Base-by-base conservation (phyloP, 371 early-diverging fungal genomes). In the Syncephalastrum sp. region DNA sequence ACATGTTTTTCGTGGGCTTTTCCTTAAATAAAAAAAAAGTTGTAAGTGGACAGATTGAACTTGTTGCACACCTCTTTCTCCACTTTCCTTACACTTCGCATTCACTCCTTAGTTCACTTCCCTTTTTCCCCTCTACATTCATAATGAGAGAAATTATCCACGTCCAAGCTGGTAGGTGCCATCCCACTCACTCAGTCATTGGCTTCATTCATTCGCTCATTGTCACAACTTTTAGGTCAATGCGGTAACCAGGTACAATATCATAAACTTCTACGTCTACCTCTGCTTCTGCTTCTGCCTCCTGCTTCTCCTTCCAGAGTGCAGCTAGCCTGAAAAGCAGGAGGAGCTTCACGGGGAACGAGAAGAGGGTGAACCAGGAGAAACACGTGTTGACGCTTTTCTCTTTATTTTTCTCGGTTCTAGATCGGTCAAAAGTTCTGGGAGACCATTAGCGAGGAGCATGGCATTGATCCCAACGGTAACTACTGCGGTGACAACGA, bases 101-200 rank as follows among this genome's bases (percentile, higher is more conserved):
- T 33, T 33, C 38, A 33, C 38, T 33, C 38, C 38, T 33, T 33
- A 33, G 38, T 10, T 33, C 38, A 33, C 38, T 33, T 33, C 38
- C 38, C 8, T 47, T 48, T 48, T 48, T 48, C 25, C 48, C 48
- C 25, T 48, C 24, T 24, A 24, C 8, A 7, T n/a, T 38, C 50
- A 62, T 42, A 67, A 97, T 99, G 99, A 90, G 99, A 84, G 99
- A 99, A 89, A 98, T 99, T 73, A 95, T 99, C 70, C 98, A 99
- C 85, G 83, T 99, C 66, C 99, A 99, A 84, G 95, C 97, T 70
- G 99, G 75, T 75, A 69, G 69, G 60, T 44, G 7, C 42, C n/a
- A 42, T 25, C 5, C 16, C 23, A 47, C 17, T 47, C 21, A 33
- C 21, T 16, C 50, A 23, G 16, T 41, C 41, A 33, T 24, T 15